phyloP scores from a whole-genome alignment of 129 eudicot genomes.

The Tagetes erecta region DNA sequence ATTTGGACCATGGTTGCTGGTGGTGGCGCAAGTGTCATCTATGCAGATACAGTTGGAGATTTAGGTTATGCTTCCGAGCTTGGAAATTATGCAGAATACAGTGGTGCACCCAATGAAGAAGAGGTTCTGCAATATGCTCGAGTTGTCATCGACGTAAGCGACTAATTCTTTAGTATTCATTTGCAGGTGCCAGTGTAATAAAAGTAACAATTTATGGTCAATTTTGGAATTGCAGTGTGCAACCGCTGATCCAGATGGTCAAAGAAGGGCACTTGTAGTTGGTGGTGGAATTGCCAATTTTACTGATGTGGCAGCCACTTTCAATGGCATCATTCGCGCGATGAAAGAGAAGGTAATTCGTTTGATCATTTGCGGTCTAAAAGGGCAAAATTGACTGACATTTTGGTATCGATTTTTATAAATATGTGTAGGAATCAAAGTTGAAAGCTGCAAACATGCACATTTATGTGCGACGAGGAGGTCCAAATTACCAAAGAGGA shows the following conservation, averaged over 20 bases:
- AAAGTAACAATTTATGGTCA: background rate
- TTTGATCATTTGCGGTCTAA: slow-evolving; percentile 1
- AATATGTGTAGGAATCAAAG: slow-evolving; percentile 61
- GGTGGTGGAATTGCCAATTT: slow-evolving; percentile 98
- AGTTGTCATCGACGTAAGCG: slow-evolving; percentile 85
- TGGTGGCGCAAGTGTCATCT: slow-evolving; percentile 99
- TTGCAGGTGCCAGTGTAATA: background rate
- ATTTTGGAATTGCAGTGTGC: slow-evolving; percentile 63
- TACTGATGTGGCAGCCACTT: slow-evolving; percentile 96
- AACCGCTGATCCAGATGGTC: slow-evolving; percentile 92
- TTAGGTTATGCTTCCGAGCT: slow-evolving; percentile 93
- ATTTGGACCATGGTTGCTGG: slow-evolving; percentile 99
- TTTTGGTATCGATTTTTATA: background rate
- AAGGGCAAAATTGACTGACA: slow-evolving; percentile 22
- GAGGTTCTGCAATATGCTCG: slow-evolving; percentile 96
- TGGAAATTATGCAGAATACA: slow-evolving; percentile 96
- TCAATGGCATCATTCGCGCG: slow-evolving; percentile 91
- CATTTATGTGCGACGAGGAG: slow-evolving; percentile 91
- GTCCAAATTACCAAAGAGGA: slow-evolving; percentile 97
- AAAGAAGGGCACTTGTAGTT: slow-evolving; percentile 77
- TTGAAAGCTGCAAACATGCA: slow-evolving; percentile 96
- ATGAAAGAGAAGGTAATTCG: slow-evolving; percentile 77
- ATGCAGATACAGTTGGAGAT: slow-evolving; percentile 98
- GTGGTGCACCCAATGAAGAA: slow-evolving; percentile 98
- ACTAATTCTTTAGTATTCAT: background rate